Base-by-base conservation (phyloP, 78 protist genomes). In the Dictyostelium intermedium region DNA sequence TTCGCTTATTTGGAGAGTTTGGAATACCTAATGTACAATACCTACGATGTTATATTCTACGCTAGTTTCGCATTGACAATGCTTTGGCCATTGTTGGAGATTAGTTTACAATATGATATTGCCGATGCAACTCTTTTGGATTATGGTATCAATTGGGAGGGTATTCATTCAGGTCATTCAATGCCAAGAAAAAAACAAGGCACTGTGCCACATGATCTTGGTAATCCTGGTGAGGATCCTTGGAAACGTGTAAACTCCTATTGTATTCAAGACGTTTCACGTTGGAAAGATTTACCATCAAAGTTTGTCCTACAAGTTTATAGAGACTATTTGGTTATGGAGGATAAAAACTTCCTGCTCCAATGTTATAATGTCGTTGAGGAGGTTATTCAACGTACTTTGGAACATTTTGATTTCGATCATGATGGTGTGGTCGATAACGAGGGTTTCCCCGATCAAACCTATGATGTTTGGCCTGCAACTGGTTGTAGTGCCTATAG, bases 11-110 rank as follows among this genome's bases (percentile, higher is more conserved):
- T 97, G 18, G 98, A 97, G 47, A 97, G 98, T 34, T 27, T 70
- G 53, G 98, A 97, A 20, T 97, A 97, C 73, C 78, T 91, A 10
- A 97, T 97, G 98, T 91, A 93, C 93, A 96, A 96, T 76, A 97
- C 98, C 5, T 97, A 97, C 82, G 98, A 97, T 30, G 98, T 97
- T 23, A 97, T 96, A 27, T 97, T 97, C 56, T 97, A 97, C 61
- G 96, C 98, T 18, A 76, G 92, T 3, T 95, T 91, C 82, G 98
- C 98, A 27, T 37, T 97, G 76, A 78, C 86, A 2, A 84, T 83
- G 81, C 45, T 86, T 6, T 97, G 97, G 97, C 98, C 98, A 16
- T 53, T 74, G 6, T 37, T 96, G 23, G 98, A 93, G 32, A 11
- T 89, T 23, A 72, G 96, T 45, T 47, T 96, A 9, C 97, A 91